Evolutionary conservation across 805 yeast species (phyloP).

Genomic region (Jamesozyma gamospora): DNA sequence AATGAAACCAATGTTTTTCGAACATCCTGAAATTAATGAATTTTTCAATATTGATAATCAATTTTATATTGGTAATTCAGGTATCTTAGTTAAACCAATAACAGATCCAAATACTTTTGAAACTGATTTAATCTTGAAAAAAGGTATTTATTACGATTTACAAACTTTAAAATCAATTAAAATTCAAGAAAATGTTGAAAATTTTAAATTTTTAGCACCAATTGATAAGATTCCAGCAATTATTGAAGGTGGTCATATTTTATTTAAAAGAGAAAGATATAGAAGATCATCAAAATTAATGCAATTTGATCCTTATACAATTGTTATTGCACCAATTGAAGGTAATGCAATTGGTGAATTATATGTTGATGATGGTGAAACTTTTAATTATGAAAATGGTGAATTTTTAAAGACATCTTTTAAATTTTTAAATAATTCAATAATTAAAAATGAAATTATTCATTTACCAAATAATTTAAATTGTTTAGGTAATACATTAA

Average conservation of each 20-base stretch:
- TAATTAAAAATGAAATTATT: constrained; percentile 23
- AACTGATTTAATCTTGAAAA: constrained; percentile 33
- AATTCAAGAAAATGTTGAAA: constrained; percentile 18
- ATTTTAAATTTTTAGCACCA: constrained; percentile 33
- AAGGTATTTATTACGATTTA: constrained; percentile 49
- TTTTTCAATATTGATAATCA: constrained; percentile 66
- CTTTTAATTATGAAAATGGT: constrained; percentile 46
- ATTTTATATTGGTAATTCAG: constrained; percentile 65
- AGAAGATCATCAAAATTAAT: constrained; percentile 73
- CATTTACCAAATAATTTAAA: constrained; percentile 20
- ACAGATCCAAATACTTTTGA: constrained; percentile 40
- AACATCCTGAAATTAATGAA: constrained; percentile 32
- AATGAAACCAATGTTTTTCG: constrained; percentile 57
- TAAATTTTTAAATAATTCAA: constrained; percentile 25
- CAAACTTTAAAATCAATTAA: constrained; percentile 24
- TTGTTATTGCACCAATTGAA: constrained; percentile 48
- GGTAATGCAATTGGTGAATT: constrained; percentile 50
- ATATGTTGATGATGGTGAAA: constrained; percentile 80
- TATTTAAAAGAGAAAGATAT: constrained; percentile 57
- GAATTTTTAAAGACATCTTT: constrained; percentile 40
- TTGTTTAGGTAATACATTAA: constrained; percentile 29
- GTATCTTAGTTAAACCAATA: constrained; percentile 73
- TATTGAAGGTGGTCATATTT: constrained; percentile 69
- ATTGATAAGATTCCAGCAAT: constrained; percentile 60
- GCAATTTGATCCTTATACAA: constrained; percentile 71